Evolutionary conservation across 805 yeast species (phyloP), one percentile per base, ranked within the genome.

Genomic region (Cyberlindnera maritima): DNA sequence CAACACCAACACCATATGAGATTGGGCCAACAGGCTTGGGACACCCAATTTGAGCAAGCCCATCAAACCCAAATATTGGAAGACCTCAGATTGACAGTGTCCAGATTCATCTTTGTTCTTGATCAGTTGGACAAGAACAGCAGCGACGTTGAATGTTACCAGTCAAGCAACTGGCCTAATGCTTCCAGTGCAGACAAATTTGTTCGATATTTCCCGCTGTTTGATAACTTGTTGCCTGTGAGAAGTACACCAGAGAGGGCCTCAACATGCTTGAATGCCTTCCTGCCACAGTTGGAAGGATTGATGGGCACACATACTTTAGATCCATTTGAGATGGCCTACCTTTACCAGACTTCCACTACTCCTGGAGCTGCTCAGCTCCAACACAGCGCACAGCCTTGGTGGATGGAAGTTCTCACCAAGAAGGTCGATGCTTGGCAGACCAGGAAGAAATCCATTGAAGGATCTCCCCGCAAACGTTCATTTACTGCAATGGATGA

Each of bases 141-240:
- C 4, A 33, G 35, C 4, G 43, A 46, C 19, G 45, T 40, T 11
- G 41, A 28, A 18, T 28, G 41, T 20, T 46, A 31, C 31, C 47
- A 39, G 34, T 29, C 43, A 5, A 18, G 33, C 23, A 37, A 37
- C n/a, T 49, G 53, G 53, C 53, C 53, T 2, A 45, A 45, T 28
- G 44, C 35, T 1, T 42, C 47, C 13, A 42, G 41, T 19, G 36
- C 28, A 10, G 47, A 39, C 14, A 49, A 49, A 35, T 31, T 49
- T 36, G 41, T 39, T 7, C 31, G 34, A 2, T 45, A 12, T 21
- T 46, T 46, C 32, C 46, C 53, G 6, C 26, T 35, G n/a, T 49
- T 49, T 32, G 42, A 43, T 11, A 21, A n/a, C 11, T n/a, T 43
- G 9, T 31, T 49, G 13, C 53, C 53, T 1, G 42, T 46, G 10